Evolutionary conservation across 2,329 filamentous ascomycete genomes (phyloP).

Genomic region (Penicillium oxalicum): DNA sequence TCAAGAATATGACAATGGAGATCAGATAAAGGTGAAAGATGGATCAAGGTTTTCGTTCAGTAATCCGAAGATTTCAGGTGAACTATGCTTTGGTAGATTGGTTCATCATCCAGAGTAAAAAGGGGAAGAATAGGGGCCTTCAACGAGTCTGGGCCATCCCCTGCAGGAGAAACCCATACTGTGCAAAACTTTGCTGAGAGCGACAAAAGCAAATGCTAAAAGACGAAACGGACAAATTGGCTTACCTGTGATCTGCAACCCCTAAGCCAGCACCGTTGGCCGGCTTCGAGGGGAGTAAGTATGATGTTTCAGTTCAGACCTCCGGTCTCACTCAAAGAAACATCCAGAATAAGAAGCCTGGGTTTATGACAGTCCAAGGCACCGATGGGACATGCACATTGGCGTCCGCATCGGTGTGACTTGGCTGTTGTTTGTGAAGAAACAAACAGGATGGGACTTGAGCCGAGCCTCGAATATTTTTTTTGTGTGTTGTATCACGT

Average conservation of each 20-base stretch:
- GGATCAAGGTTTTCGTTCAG: conserved; percentile 38
- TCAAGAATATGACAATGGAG: conserved; percentile 10
- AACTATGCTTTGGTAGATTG: conserved; percentile 38
- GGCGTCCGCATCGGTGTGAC: background rate
- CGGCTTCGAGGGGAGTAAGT: background rate
- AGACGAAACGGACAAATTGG: conserved; percentile 4
- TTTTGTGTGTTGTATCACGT: conserved; percentile 15
- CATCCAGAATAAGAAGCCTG: background rate
- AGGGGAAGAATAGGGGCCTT: background rate
- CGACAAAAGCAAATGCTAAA: conserved; percentile 3
- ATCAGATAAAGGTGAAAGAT: conserved; percentile 35
- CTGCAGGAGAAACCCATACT: background rate
- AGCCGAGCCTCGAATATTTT: background rate
- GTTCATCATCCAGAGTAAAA: conserved; percentile 30
- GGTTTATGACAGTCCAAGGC: background rate
- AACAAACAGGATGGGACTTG: conserved; percentile 1
- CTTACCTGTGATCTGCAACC: conserved; percentile 9
- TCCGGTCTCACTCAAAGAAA: background rate
- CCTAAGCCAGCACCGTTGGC: background rate
- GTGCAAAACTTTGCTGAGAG: background rate
- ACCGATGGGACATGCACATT: background rate
- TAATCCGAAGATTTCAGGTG: conserved; percentile 38
- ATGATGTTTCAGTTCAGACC: background rate
- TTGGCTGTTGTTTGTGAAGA: background rate
- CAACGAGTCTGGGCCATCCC: background rate